Percentiles rank a stretch among this genome's conserved stretches.
Conservation (phyloP, 225 moss, liverwort and hornwort species). For the Anthoceros angustus region DNA sequence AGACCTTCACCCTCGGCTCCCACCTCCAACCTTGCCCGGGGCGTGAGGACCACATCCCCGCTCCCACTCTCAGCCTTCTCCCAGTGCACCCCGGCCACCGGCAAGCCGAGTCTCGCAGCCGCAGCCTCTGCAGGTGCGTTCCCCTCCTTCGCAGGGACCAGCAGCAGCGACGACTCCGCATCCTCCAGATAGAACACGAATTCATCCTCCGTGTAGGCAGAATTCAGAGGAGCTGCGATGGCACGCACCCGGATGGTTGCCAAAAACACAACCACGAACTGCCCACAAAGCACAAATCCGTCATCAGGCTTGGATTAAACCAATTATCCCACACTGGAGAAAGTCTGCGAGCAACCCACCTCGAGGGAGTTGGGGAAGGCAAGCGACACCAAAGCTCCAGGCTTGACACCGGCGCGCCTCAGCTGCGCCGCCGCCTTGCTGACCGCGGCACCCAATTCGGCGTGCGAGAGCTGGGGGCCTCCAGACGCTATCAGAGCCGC, state of each 20-base stretch:
- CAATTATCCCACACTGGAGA: neutral
- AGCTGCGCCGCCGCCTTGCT: constrained; percentile 56
- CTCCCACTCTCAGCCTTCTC: constrained; percentile 51
- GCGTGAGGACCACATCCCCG: constrained; percentile 42
- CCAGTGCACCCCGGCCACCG: constrained; percentile 91
- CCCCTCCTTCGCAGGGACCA: constrained; percentile 83
- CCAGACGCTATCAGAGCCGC: constrained; percentile 34
- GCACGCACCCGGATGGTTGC: constrained; percentile 67
- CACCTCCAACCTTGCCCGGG: constrained; percentile 43
- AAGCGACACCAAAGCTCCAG: constrained; percentile 76
- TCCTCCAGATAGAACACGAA: constrained; percentile 81
- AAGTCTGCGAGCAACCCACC: constrained; percentile 16
- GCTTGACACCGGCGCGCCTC: constrained; percentile 61
- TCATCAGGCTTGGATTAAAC: neutral
- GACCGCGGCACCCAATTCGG: constrained; percentile 56
- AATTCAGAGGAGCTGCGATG: constrained; percentile 77
- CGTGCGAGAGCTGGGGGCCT: constrained; percentile 40
- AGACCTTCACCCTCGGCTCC: constrained; percentile 31
- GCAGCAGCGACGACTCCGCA: constrained; percentile 54
- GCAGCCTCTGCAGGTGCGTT: constrained; percentile 81
- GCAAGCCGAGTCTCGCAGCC: constrained; percentile 51
- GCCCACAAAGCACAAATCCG: constrained; percentile 6
- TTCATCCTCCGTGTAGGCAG: constrained; percentile 86
- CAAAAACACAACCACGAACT: constrained; percentile 93
- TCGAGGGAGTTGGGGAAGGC: constrained; percentile 88